Percentiles rank a stretch among this genome's conserved stretches.
Evolutionary conservation across 2,329 filamentous ascomycete species (phyloP).

Genomic region (Ceratocystis alfenasii): DNA sequence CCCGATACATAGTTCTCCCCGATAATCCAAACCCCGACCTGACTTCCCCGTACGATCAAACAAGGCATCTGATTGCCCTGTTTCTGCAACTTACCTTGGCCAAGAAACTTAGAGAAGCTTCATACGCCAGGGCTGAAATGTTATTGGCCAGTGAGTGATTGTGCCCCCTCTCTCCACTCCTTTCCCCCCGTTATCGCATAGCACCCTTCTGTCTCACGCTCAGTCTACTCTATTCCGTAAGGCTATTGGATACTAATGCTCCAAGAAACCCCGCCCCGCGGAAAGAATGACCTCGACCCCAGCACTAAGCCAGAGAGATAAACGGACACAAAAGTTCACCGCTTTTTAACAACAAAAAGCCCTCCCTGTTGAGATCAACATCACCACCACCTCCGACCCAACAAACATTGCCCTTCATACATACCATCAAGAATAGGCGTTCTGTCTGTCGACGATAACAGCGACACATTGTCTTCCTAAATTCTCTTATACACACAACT

Average conservation of each 20-base stretch:
- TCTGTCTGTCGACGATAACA: neutral
- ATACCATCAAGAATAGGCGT: neutral
- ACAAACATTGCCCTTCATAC: slow-evolving; percentile 5
- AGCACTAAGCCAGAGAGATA: slow-evolving; percentile 16
- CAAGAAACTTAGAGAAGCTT: slow-evolving; percentile 4
- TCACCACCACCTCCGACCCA: neutral
- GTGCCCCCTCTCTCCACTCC: slow-evolving; percentile 3
- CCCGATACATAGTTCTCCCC: slow-evolving; percentile 13
- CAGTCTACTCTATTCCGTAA: neutral
- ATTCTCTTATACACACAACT: neutral
- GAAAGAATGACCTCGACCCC: slow-evolving; percentile 12
- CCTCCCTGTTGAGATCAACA: slow-evolving; percentile 6
- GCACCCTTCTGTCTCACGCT: neutral
- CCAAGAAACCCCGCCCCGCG: slow-evolving; percentile 18
- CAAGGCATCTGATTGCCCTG: slow-evolving; percentile 5
- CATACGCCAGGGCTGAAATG: slow-evolving; percentile 12
- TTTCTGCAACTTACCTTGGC: neutral
- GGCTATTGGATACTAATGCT: slow-evolving; percentile 15
- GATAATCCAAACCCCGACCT: slow-evolving; percentile 11
- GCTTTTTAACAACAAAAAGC: slow-evolving; percentile 16
- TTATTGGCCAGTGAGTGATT: slow-evolving; percentile 17
- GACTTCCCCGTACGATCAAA: neutral
- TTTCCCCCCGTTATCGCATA: neutral
- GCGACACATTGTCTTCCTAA: neutral
- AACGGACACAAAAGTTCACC: slow-evolving; percentile 15